phyloP scores from a whole-genome alignment of 176 grass and related monocot species.

The Oropetium thomaeum region DNA sequence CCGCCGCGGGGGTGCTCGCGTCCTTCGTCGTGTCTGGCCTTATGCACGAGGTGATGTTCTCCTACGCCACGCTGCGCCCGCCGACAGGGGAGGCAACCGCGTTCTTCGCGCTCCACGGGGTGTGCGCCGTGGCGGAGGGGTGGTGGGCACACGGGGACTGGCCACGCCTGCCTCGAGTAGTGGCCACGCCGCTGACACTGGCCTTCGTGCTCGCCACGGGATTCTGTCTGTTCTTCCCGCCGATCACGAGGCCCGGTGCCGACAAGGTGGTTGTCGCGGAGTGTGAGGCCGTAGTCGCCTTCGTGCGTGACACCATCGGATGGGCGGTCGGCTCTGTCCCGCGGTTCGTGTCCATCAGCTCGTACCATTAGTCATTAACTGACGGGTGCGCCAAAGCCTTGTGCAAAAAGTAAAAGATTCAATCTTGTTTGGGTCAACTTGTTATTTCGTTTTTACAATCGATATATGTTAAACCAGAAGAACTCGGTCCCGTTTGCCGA shows the following conservation, averaged over 20 bases:
- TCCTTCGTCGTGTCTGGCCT: constrained; percentile 60
- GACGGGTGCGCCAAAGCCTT: too few species aligned
- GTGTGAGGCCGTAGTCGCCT: constrained; percentile 34
- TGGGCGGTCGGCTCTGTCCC: constrained; percentile 10
- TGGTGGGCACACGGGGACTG: constrained; percentile 35
- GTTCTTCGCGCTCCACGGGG: constrained; percentile 70
- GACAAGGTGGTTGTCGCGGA: constrained; percentile 51
- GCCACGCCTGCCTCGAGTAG: constrained; percentile 32
- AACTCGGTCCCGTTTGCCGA: too few species aligned
- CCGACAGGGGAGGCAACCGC: constrained; percentile 52
- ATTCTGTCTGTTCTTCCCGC: constrained; percentile 72
- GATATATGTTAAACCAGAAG: too few species aligned
- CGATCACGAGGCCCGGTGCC: constrained; percentile 34
- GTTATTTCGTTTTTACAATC: too few species aligned
- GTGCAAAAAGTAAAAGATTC: too few species aligned
- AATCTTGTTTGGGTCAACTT: too few species aligned
- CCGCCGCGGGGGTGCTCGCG: constrained; percentile 32
- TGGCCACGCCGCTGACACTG: constrained; percentile 32
- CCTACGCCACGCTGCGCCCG: constrained; percentile 50
- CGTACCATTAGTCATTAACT: background rate
- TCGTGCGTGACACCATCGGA: constrained; percentile 7
- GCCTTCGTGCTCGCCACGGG: constrained; percentile 36
- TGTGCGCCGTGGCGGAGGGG: constrained; percentile 44
- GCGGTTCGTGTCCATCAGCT: background rate
- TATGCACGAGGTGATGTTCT: constrained; percentile 74